Evolutionary conservation across 352 stramenopile genomes (phyloP), one percentile per base, ranked within the genome.

Genomic region (Pythium sp.): DNA sequence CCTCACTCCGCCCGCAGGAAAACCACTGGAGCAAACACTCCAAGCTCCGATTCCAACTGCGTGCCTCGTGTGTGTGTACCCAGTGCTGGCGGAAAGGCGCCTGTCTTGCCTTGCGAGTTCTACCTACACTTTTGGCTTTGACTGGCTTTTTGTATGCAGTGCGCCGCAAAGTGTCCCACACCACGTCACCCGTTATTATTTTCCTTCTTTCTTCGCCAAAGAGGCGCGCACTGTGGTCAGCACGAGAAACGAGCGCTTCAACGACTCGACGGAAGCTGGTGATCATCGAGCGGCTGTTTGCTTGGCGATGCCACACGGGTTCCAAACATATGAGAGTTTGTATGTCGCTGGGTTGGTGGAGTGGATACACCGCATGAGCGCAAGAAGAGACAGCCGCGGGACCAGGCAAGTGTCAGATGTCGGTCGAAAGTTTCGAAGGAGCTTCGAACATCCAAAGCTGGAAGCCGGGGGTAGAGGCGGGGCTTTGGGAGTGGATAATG

Each of bases 201-300:
- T 43, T 43, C 36, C 14, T 41, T 41, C 14, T 46, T 47, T 47
- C n/a, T 47, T 20, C 15, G 12, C 38, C 38, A 47, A 47, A 59
- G 20, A 59, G 28, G 7, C 28, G 54, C 54, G 54, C 54, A 59
- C 54, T 59, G 54, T 59, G 54, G 54, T 59, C 54, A 59, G 54
- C 9, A 41, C 26, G 14, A 43, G 2, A 43, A 43, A 43, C 15
- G 36, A 43, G 46, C 15, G 28, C 54, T 59, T 59, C 26, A 59
- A 59, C 54, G 53, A 58, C 30, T 14, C 54, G 5, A 41, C 3
- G 8, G 7, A 32, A 20, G 14, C 28, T 59, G 28, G 38, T 20
- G 14, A 47, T 47, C 38, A 47, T 47, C 8, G 36, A 43, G 36
- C 36, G 36, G 36, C 36, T 47, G 38, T 12, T 20, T 47, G 36